Percentiles rank a stretch among this genome's conserved stretches.
phyloP scores from a whole-genome alignment of 345 rosid genomes.

The Gossypium arboreum region DNA sequence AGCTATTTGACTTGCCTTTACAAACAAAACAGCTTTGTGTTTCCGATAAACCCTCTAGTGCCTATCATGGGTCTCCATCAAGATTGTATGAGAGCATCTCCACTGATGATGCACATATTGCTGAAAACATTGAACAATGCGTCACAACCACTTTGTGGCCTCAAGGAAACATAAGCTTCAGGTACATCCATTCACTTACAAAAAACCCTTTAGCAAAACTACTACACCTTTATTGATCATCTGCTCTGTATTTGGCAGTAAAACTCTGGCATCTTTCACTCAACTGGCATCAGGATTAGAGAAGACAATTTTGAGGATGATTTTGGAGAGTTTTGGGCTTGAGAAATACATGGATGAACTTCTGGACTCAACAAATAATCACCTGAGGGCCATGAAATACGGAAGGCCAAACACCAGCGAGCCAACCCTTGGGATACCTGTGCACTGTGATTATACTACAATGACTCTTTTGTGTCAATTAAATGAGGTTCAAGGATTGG shows the following conservation, averaged over 20 bases:
- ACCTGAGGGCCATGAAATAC: conserved; percentile 24
- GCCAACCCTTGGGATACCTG: conserved; percentile 18
- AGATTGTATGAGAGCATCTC: conserved; percentile 56
- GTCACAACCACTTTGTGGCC: conserved; percentile 43
- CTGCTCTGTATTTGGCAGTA: conserved; percentile 10
- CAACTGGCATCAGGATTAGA: conserved; percentile 2
- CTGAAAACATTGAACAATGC: conserved; percentile 28
- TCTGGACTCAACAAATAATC: neutral
- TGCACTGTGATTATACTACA: conserved; percentile 27
- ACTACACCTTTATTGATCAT: neutral
- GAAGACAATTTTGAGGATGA: conserved; percentile 19
- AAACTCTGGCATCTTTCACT: conserved; percentile 10
- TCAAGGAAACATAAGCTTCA: conserved; percentile 46
- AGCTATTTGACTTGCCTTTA: conserved; percentile 52
- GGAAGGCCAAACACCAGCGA: conserved; percentile 26
- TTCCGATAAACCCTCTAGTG: conserved; percentile 43
- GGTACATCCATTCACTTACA: conserved; percentile 2
- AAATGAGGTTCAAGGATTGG: conserved; percentile 30
- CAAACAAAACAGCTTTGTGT: conserved; percentile 37
- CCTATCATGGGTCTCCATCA: conserved; percentile 47
- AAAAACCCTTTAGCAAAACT: neutral
- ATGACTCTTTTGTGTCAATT: conserved; percentile 21
- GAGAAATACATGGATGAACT: conserved; percentile 27
- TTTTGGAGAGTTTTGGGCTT: conserved; percentile 24
- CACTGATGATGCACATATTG: conserved; percentile 38